A percentile compares a stretch with the other conserved stretches of the same genome.
Evolutionary conservation across 73 alveolate species (phyloP).

Genomic region (Urostyla sp.): DNA sequence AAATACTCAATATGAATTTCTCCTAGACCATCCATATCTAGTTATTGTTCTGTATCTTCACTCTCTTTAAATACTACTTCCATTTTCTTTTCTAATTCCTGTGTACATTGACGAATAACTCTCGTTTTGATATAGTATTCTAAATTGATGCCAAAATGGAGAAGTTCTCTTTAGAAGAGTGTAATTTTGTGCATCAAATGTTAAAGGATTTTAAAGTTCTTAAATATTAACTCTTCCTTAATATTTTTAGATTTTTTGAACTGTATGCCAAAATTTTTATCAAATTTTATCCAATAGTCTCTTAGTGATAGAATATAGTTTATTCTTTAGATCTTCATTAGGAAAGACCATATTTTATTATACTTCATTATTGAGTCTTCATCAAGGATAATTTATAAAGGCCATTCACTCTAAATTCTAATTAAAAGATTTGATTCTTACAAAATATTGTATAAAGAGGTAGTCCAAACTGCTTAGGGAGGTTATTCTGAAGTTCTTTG

Average conservation of each 20-base stretch:
- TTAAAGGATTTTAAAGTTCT: not conserved
- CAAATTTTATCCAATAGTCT: conserved; percentile 44
- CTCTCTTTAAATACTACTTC: not conserved
- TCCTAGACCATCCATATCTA: conserved; percentile 51
- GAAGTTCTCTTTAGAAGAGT: conserved; percentile 55
- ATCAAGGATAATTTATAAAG: conserved; percentile 51
- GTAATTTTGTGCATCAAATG: conserved; percentile 30
- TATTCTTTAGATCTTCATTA: conserved; percentile 56
- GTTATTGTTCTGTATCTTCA: not conserved
- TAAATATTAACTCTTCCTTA: conserved; percentile 14
- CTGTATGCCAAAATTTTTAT: not conserved
- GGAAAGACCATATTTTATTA: conserved; percentile 14
- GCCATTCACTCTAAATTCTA: conserved; percentile 67
- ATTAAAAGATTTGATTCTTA: too few relatives aligned
- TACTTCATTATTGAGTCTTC: conserved; percentile 30
- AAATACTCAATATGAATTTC: conserved; percentile 51
- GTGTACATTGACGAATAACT: conserved; percentile 13
- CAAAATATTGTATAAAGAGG: conserved; percentile 4
- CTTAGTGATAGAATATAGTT: conserved; percentile 46
- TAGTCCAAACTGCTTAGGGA: conserved; percentile 49
- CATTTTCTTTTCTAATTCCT: conserved; percentile 17
- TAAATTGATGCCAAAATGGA: conserved; percentile 55
- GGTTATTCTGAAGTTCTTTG: not conserved
- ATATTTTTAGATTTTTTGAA: not conserved
- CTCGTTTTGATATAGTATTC: conserved; percentile 65